A percentile compares a stretch with the other conserved stretches of the same genome.
These are phyloP conservation scores for Blastobotrys capitulatus DNA, from an alignment of 1,139 yeast species.

Conservation along the genomic window DNA sequence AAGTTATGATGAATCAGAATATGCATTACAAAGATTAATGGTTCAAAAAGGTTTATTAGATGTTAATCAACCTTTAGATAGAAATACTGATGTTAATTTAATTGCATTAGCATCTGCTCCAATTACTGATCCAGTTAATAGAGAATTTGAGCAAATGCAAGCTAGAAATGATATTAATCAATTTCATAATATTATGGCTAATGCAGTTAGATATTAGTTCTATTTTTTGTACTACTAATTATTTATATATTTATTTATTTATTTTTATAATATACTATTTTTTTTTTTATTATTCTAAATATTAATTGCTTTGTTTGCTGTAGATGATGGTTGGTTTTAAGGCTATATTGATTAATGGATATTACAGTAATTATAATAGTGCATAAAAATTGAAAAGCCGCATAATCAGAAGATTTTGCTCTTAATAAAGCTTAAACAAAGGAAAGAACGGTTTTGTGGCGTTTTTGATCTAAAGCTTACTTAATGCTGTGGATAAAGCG, in stretches of 20 bases:
- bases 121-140: conserved; percentile 6
- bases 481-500: background rate
- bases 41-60: conserved; percentile 22
- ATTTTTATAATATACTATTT: background rate
- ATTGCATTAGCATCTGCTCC: conserved; percentile 13
- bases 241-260: background rate
- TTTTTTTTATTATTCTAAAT: background rate
- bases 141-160: conserved; percentile 2
- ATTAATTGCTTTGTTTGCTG: too few relatives aligned
- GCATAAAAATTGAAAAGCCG: too few relatives aligned
- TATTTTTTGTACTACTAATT: background rate
- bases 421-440: too few relatives aligned
- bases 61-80: conserved; percentile 11
- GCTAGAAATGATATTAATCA: conserved; percentile 3
- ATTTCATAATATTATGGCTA: background rate
- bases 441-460: too few relatives aligned
- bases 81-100: conserved; percentile 6
- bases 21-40: conserved; percentile 26
- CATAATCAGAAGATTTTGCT: too few relatives aligned
- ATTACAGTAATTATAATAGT: too few relatives aligned
- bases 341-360: too few relatives aligned
- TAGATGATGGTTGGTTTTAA: too few relatives aligned
- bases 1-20: conserved; percentile 26
- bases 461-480: too few relatives aligned
- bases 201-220: background rate